These are phyloP conservation scores for Coemansia sp. DNA, from an alignment of 192 early-diverging fungal genomes.

Conservation along the genomic window DNA sequence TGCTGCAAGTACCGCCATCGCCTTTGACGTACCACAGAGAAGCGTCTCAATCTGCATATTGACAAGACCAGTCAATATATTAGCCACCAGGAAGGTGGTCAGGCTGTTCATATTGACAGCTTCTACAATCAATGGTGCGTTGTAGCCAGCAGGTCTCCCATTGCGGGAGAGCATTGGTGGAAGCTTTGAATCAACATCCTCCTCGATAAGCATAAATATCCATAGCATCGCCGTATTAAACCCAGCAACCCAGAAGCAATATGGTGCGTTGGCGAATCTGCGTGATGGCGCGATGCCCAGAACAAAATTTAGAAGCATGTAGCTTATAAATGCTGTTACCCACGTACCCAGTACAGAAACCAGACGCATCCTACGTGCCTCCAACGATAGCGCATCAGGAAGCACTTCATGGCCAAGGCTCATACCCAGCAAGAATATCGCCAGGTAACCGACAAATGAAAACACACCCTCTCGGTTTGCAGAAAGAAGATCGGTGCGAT, in stretches of 20 bases:
- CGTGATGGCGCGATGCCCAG: conserved; percentile 65
- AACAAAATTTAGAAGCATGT: conserved; percentile 56
- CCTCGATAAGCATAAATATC: conserved; percentile 62
- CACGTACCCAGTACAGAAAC: conserved; percentile 47
- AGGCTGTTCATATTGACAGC: conserved; percentile 82
- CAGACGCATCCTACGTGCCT: conserved; percentile 52
- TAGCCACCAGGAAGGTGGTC: conserved; percentile 82
- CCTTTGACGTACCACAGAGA: conserved; percentile 41
- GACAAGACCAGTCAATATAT: conserved; percentile 81
- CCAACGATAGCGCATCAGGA: conserved; percentile 43
- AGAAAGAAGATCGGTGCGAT: conserved; percentile 67
- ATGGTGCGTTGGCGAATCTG: conserved; percentile 72
- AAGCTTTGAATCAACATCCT: conserved; percentile 56
- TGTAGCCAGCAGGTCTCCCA: conserved; percentile 40
- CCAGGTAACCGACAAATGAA: conserved; percentile 80
- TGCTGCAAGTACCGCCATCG: conserved; percentile 50
- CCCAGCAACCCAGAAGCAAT: conserved; percentile 74
- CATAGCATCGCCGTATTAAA: conserved; percentile 67
- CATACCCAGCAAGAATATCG: conserved; percentile 78
- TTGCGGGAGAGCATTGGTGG: conserved; percentile 38
- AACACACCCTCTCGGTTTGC: conserved; percentile 91
- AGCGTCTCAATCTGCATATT: conserved; percentile 84
- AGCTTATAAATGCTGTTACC: conserved; percentile 50
- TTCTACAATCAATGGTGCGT: conserved; percentile 61
- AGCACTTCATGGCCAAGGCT: conserved; percentile 68